Conservation (phyloP, 768 basidiomycete species). For the Botryobasidium botryosum region DNA sequence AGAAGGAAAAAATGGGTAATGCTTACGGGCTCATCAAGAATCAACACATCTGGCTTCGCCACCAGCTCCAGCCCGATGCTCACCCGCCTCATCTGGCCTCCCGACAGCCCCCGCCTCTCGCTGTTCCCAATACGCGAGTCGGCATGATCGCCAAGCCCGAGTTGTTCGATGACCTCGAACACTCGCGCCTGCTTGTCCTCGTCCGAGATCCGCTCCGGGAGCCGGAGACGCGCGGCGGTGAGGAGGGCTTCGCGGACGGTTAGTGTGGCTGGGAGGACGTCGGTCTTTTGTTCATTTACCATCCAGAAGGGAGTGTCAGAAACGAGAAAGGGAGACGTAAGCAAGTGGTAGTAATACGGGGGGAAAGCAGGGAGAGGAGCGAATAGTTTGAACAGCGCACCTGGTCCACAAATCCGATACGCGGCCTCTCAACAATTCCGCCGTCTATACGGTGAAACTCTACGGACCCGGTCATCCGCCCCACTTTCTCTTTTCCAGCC, state of each 20-base stretch:
- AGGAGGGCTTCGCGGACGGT: conserved; percentile 68
- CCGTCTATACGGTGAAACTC: conserved; percentile 25
- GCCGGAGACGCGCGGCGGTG: conserved; percentile 70
- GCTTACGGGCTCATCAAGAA: conserved; percentile 66
- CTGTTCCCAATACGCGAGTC: conserved; percentile 59
- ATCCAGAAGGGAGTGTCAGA: background rate
- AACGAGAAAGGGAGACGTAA: conserved; percentile 10
- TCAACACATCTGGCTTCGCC: conserved; percentile 64
- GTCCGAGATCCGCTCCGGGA: conserved; percentile 54
- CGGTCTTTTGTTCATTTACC: conserved; percentile 51
- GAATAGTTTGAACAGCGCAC: too few relatives aligned
- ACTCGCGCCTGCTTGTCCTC: conserved; percentile 52
- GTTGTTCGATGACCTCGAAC: conserved; percentile 44
- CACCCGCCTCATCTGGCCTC: conserved; percentile 81
- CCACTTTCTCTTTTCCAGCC: conserved; percentile 66
- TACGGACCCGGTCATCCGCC: conserved; percentile 47
- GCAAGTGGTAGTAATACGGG: conserved; percentile 14
- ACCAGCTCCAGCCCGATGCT: conserved; percentile 84
- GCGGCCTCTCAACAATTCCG: conserved; percentile 12
- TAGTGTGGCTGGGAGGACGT: conserved; percentile 61
- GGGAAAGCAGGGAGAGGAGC: background rate
- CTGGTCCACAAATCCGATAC: conserved; percentile 26
- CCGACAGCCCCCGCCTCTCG: conserved; percentile 68
- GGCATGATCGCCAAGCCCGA: conserved; percentile 55
- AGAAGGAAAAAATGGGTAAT: background rate